Base-by-base conservation (phyloP, 1,139 yeast genomes). In the Taphrina confusa region DNA sequence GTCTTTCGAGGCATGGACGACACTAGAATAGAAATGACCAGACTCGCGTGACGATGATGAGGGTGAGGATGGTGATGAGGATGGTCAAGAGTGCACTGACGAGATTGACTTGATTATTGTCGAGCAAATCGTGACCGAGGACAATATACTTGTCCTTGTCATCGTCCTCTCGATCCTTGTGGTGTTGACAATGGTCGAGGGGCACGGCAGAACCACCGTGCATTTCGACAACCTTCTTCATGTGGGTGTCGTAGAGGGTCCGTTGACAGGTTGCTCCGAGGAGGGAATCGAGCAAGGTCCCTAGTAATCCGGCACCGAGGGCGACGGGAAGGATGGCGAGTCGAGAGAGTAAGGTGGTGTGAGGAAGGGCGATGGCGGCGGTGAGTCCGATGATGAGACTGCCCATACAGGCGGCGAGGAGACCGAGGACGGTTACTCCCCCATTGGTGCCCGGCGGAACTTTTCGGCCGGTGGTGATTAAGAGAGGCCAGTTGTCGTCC, bases 381-480 rank as follows among this genome's bases (percentile, higher is more conserved):
- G 77, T 57, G 0, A 68, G 30, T 34, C 77, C 75, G 34, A 79
- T 72, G 12, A 72, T 63, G 2, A 70, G 66, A 1, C 80, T 75
- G 0, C 80, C 82, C 8, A 66, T 66, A 0, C 69, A 45, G 0
- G 79, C 81, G 3, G 76, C 76, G 1, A 68, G 47, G 18, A 78
- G 62, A 0, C 81, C 82, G 5, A 72, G 65, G 1, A 61, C 65
- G 1, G 80, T 72, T 0, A 79, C 74, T 11, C 80, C 82, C 6
- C 82, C 82, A 65, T 78, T 79, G 16, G 81, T 78, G 14, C 82
- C 82, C 27, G 72, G 74, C 1, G 82, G 81, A 46, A 79, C 78
- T 3, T 70, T 70, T 31, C 69, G 66, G 28, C 76, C 68, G 2
- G 77, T 74, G n/a, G 80, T 77, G 62, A 78, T 75, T 16, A 78